phyloP scores from a whole-genome alignment of 306 rosid species.

The Trifolium subterraneum region DNA sequence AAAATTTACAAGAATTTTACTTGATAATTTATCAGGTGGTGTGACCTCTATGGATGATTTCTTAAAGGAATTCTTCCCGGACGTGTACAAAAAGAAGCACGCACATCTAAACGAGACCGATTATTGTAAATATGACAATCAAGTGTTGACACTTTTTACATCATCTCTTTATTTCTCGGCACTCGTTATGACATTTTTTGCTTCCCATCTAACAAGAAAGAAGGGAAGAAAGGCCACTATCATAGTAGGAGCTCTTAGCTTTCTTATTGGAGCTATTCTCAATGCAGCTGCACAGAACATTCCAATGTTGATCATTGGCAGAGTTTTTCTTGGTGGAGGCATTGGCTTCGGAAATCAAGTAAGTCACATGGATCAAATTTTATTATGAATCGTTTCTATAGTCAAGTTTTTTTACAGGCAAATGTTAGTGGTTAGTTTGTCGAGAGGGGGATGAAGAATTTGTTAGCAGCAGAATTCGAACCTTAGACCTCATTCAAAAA shows the following conservation, averaged over 20 bases:
- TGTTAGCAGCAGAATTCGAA: background rate
- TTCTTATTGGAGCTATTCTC: constrained; percentile 75
- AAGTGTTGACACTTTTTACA: constrained; percentile 87
- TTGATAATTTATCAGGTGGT: constrained; percentile 65
- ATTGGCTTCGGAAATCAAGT: constrained; percentile 98
- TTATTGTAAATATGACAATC: constrained; percentile 93
- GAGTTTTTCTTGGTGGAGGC: constrained; percentile 81
- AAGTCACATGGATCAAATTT: constrained; percentile 28
- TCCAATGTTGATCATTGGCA: constrained; percentile 78
- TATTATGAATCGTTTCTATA: background rate
- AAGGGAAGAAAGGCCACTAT: constrained; percentile 88
- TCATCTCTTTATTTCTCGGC: constrained; percentile 93
- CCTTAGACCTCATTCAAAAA: background rate
- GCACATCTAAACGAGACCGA: constrained; percentile 75
- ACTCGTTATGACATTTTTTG: constrained; percentile 80
- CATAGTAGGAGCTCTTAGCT: constrained; percentile 84
- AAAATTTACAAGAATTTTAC: background rate
- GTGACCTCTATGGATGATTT: constrained; percentile 99
- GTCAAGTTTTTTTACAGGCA: background rate
- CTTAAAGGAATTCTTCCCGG: constrained; percentile 79
- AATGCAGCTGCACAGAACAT: constrained; percentile 82
- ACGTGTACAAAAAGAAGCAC: constrained; percentile 74
- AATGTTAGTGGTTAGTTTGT: background rate
- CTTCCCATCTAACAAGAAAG: constrained; percentile 74
- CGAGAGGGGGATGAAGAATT: too few species aligned